Percentiles rank a stretch among this genome's conserved stretches.
phyloP scores from a whole-genome alignment of 169 alveolate genomes.

The Haemoproteus tartakovskyi region DNA sequence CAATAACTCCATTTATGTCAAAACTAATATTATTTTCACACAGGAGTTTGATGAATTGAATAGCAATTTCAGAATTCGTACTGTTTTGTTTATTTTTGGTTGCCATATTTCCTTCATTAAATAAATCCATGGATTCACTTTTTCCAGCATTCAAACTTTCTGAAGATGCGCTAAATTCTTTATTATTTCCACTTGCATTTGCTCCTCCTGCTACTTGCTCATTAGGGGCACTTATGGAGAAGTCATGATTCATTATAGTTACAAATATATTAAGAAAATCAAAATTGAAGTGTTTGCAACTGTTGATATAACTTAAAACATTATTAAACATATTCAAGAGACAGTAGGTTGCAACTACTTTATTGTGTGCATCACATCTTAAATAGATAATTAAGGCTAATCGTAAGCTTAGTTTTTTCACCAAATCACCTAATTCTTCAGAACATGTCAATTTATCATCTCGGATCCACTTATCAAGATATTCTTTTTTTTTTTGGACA shows the following conservation, averaged over 20 bases:
- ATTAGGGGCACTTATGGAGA: conserved; percentile 71
- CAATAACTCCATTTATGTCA: conserved; percentile 42
- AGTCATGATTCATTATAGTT: conserved; percentile 65
- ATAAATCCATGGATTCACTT: conserved; percentile 54
- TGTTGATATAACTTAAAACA: conserved; percentile 90
- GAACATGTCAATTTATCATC: conserved; percentile 96
- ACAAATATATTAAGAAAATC: conserved; percentile 76
- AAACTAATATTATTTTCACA: conserved; percentile 55
- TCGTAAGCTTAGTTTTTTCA: conserved; percentile 86
- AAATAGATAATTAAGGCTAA: conserved; percentile 91
- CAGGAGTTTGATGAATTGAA: conserved; percentile 37
- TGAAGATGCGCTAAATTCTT: background rate
- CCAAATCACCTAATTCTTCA: conserved; percentile 95
- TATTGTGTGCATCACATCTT: conserved; percentile 68
- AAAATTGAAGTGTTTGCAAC: conserved; percentile 64
- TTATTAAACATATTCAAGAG: conserved; percentile 90
- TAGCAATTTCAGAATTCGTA: conserved; percentile 18
- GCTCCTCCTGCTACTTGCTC: conserved; percentile 58
- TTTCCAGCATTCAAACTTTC: conserved; percentile 61
- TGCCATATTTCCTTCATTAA: conserved; percentile 16
- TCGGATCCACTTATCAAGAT: conserved; percentile 94
- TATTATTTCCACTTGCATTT: conserved; percentile 37
- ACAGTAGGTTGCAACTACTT: conserved; percentile 88
- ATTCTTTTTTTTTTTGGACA: conserved; percentile 87
- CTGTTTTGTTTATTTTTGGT: conserved; percentile 2